Evolutionary conservation across 768 basidiomycete genomes (phyloP).

Genomic region (Gelatoporia subvermispora): DNA sequence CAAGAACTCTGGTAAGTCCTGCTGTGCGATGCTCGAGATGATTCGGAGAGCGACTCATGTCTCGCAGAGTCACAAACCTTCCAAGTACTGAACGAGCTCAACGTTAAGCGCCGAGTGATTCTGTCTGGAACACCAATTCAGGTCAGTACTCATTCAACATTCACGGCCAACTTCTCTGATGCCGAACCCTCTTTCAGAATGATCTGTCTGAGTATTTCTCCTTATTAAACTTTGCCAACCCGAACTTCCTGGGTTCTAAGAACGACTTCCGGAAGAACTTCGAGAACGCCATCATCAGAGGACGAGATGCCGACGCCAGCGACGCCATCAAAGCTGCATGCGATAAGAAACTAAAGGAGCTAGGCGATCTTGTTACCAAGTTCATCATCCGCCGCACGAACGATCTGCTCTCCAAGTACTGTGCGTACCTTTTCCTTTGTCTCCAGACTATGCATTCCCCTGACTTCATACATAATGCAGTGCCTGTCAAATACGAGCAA

Average conservation of each 20-base stretch:
- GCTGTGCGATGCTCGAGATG: conserved; percentile 2
- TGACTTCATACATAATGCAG: conserved; percentile 35
- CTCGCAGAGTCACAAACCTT: conserved; percentile 79
- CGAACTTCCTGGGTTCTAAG: conserved; percentile 82
- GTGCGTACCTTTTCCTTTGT: conserved; percentile 42
- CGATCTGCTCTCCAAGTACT: conserved; percentile 89
- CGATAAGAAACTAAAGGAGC: conserved; percentile 88
- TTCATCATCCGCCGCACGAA: conserved; percentile 96
- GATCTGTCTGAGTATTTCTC: conserved; percentile 95
- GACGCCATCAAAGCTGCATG: conserved; percentile 73
- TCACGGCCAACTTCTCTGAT: background rate
- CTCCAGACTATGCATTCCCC: background rate
- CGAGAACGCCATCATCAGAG: conserved; percentile 85
- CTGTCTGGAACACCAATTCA: conserved; percentile 93
- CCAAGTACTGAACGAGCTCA: conserved; percentile 72
- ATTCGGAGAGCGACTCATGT: background rate
- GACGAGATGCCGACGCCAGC: conserved; percentile 83
- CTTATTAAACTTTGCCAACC: conserved; percentile 88
- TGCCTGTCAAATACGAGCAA: conserved; percentile 98
- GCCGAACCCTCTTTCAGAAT: conserved; percentile 53
- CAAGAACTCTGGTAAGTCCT: conserved; percentile 81
- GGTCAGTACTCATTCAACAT: conserved; percentile 31
- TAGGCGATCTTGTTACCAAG: conserved; percentile 81
- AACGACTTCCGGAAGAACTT: conserved; percentile 94
- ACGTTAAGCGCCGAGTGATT: conserved; percentile 89